Evolutionary conservation across 148 eudicot species (phyloP).

Genomic region (Diospyros kaki): DNA sequence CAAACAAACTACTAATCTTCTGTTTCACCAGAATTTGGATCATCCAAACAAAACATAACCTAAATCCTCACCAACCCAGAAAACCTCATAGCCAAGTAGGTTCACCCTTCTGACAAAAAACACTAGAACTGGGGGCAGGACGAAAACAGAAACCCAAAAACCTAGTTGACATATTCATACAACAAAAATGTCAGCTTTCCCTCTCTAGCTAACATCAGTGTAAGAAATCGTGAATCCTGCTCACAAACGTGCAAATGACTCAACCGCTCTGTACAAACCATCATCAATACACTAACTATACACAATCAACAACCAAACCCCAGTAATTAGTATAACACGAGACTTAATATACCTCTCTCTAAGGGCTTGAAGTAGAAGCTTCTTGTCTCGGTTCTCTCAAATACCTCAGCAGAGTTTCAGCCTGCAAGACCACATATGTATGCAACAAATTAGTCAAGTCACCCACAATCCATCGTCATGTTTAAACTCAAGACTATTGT

Average conservation of each 20-base stretch:
- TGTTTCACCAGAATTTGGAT: conserved; percentile 10
- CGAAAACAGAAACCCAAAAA: neutral
- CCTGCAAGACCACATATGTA: conserved; percentile 45
- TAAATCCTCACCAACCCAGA: conserved; percentile 10
- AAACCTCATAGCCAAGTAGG: conserved; percentile 8
- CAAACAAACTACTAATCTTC: no score
- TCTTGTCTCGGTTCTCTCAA: conserved; percentile 85
- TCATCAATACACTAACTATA: conserved; percentile 38
- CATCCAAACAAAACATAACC: conserved; percentile 20
- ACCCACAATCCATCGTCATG: no score
- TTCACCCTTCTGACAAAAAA: neutral
- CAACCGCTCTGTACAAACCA: conserved; percentile 59
- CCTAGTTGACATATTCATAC: conserved; percentile 15
- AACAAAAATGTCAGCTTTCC: conserved; percentile 5
- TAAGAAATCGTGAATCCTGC: no score
- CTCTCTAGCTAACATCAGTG: neutral
- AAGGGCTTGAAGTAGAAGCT: conserved; percentile 65
- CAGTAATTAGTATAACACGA: neutral
- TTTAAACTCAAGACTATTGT: no score
- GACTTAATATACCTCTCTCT: conserved; percentile 19
- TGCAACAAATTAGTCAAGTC: no score
- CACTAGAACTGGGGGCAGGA: neutral
- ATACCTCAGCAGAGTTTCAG: conserved; percentile 71
- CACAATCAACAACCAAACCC: conserved; percentile 42
- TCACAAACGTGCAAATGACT: neutral